phyloP scores from a whole-genome alignment of 768 basidiomycete genomes.

The Boletales sp. region DNA sequence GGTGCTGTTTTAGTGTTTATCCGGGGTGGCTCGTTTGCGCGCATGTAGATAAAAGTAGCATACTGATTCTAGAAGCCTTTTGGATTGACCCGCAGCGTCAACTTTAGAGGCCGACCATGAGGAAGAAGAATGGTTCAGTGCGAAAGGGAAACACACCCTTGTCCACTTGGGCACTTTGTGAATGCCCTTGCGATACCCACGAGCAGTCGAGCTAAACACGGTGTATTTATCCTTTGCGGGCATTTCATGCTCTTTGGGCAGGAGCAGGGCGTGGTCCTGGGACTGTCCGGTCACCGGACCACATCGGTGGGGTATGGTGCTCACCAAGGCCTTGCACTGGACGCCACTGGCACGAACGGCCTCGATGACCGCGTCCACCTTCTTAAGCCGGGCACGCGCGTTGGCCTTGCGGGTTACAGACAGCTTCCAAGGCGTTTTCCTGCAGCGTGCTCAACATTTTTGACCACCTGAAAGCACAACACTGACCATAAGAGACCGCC shows the following conservation, averaged over 20 bases:
- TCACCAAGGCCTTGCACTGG: conserved; percentile 69
- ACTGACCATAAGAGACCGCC: conserved; percentile 83
- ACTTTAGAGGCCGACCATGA: conserved; percentile 38
- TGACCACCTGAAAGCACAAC: not conserved
- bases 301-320: conserved; percentile 25
- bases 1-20: conserved; percentile 61
- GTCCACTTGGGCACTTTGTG: conserved; percentile 99
- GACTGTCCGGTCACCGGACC: not conserved
- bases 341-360: conserved; percentile 82
- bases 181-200: conserved; percentile 88
- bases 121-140: not conserved
- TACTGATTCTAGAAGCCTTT: conserved; percentile 69
- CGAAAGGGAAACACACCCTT: conserved; percentile 50
- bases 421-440: conserved; percentile 95
- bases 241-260: conserved; percentile 97
- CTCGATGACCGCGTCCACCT: conserved; percentile 91
- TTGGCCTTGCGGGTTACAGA: conserved; percentile 92
- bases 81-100: conserved; percentile 85
- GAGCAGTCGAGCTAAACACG: conserved; percentile 64
- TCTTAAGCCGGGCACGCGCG: conserved; percentile 82
- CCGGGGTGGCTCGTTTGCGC: not conserved
- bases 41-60: too few relatives aligned
- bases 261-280: conserved; percentile 68
- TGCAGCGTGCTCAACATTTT: conserved; percentile 29
- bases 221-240: conserved; percentile 92